Percentiles rank a stretch among this genome's conserved stretches.
phyloP scores from a whole-genome alignment of 2,329 filamentous ascomycete species.

The Trichophyton verrucosum region DNA sequence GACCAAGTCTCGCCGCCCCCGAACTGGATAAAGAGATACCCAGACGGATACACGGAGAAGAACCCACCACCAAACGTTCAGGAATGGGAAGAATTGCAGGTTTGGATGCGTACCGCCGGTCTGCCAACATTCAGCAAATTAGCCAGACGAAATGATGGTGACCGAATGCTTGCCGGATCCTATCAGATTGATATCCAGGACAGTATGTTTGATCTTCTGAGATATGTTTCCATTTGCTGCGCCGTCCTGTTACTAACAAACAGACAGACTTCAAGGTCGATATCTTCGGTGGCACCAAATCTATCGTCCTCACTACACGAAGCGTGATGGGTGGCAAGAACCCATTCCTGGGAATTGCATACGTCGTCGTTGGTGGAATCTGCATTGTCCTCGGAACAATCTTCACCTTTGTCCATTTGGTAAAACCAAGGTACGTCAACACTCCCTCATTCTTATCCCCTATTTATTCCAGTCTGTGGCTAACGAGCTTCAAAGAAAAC shows the following conservation, averaged over 20 bases:
- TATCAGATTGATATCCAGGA: slow-evolving; percentile 69
- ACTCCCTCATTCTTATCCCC: neutral
- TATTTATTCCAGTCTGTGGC: slow-evolving; percentile 3
- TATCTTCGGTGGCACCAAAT: slow-evolving; percentile 75
- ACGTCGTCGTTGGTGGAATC: slow-evolving; percentile 83
- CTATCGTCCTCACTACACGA: slow-evolving; percentile 74
- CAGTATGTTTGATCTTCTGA: slow-evolving; percentile 46
- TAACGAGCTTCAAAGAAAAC: slow-evolving; percentile 51
- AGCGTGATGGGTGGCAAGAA: slow-evolving; percentile 93
- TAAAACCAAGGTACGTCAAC: slow-evolving; percentile 64
- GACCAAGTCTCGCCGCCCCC: slow-evolving; percentile 65
- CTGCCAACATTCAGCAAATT: slow-evolving; percentile 92
- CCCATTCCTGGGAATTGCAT: slow-evolving; percentile 90
- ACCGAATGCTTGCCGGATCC: slow-evolving; percentile 53
- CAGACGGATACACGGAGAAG: slow-evolving; percentile 53
- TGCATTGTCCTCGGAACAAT: slow-evolving; percentile 79
- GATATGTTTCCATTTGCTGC: neutral
- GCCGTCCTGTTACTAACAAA: neutral
- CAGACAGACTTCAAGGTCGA: slow-evolving; percentile 63
- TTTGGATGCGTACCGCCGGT: slow-evolving; percentile 97
- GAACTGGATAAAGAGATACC: slow-evolving; percentile 66
- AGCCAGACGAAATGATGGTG: slow-evolving; percentile 65
- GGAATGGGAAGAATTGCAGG: slow-evolving; percentile 74
- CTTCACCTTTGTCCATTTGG: slow-evolving; percentile 81
- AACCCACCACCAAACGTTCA: slow-evolving; percentile 59